Percentiles rank a stretch among this genome's conserved stretches.
Conservation (phyloP, 1,284 basidiomycete species). For the Trametes polyzona region DNA sequence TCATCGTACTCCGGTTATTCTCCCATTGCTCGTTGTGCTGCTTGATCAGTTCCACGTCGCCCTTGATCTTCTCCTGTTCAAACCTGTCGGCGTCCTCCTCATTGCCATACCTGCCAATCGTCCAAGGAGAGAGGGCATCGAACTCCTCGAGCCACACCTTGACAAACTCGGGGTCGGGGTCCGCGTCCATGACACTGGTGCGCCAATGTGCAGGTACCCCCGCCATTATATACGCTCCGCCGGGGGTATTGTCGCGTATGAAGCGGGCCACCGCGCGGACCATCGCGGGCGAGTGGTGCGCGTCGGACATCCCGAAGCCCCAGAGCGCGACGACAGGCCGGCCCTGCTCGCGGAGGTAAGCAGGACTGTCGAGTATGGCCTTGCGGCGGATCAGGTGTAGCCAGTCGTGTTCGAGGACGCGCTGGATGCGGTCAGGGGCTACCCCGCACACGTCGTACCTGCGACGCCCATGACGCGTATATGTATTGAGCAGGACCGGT, state of each 20-base stretch:
- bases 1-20: constrained; percentile 39
- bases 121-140: constrained; percentile 80
- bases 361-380: constrained; percentile 67
- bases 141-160: constrained; percentile 71
- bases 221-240: constrained; percentile 72
- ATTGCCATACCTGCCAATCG: constrained; percentile 64
- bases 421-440: constrained; percentile 58
- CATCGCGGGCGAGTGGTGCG: constrained; percentile 62
- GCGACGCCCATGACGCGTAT: constrained; percentile 3
- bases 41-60: constrained; percentile 61
- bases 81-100: constrained; percentile 63
- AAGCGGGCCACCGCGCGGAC: constrained; percentile 57
- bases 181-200: constrained; percentile 65
- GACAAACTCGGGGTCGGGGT: constrained; percentile 63
- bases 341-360: constrained; percentile 68
- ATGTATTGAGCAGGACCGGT: not conserved
- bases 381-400: constrained; percentile 63
- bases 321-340: constrained; percentile 71
- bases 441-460: constrained; percentile 82
- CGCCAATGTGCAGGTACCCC: constrained; percentile 74
- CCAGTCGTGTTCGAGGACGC: constrained; percentile 70
- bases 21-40: constrained; percentile 45
- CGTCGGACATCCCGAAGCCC: constrained; percentile 72
- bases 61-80: constrained; percentile 60
- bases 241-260: constrained; percentile 63